phyloP scores from a whole-genome alignment of 805 yeast species.

The Lachancea kluyveri region DNA sequence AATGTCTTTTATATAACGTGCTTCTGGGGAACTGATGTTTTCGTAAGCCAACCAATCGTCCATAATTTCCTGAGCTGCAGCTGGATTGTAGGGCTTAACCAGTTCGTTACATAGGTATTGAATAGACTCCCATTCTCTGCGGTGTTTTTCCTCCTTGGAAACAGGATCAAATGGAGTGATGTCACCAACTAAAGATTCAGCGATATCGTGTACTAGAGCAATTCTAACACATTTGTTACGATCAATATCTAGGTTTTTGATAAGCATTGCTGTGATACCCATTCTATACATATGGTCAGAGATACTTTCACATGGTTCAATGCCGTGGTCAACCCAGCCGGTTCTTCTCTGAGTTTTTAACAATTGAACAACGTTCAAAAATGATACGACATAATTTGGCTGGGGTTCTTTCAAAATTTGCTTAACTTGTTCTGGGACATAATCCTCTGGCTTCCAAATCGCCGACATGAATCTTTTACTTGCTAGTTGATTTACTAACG shows the following conservation, averaged over 20 bases:
- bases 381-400: conserved; percentile 47
- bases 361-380: conserved; percentile 59
- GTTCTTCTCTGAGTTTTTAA: conserved; percentile 81
- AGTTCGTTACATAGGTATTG: conserved; percentile 52
- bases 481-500: background rate
- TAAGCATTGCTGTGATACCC: conserved; percentile 73
- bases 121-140: conserved; percentile 72
- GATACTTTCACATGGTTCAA: conserved; percentile 49
- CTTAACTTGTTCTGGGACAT: conserved; percentile 36
- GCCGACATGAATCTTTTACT: conserved; percentile 12
- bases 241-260: conserved; percentile 47
- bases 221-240: conserved; percentile 71
- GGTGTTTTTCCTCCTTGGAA: conserved; percentile 73
- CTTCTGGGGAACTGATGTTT: conserved; percentile 72
- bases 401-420: conserved; percentile 24
- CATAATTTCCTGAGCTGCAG: conserved; percentile 56
- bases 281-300: conserved; percentile 97
- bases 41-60: conserved; percentile 88
- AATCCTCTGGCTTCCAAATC: conserved; percentile 42
- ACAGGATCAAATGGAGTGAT: conserved; percentile 78
- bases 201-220: conserved; percentile 88
- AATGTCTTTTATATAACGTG: conserved; percentile 85
- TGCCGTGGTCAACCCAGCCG: conserved; percentile 79
- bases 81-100: conserved; percentile 56
- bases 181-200: conserved; percentile 92